Base-by-base conservation (phyloP, 1,284 basidiomycete species). In the Anthracocystis setariae region DNA sequence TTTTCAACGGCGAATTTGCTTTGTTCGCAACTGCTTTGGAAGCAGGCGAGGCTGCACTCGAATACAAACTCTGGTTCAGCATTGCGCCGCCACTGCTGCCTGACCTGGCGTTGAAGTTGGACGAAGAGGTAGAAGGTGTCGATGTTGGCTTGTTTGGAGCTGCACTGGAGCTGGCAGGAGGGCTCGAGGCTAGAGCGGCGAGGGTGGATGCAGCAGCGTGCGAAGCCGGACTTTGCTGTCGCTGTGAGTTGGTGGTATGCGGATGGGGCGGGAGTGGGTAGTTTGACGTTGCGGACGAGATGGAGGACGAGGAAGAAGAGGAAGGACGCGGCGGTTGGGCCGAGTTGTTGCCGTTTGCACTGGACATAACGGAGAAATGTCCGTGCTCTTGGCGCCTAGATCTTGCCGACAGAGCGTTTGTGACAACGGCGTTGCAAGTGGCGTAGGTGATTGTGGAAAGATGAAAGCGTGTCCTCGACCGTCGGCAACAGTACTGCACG, bases 151-250 rank as follows among this genome's bases (percentile, higher is more conserved):
- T 47, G 25, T 21, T 40, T 47, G 12, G 52, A 44, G n/a, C 8
- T 23, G 39, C 18, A n/a, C 44, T 60, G 2, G 43, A 43, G 33
- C 48, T 57, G 8, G 57, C 54, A 3, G 64, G 58, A 24, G 64
- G 64, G 29, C 58, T 61, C 10, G 64, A 61, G n/a, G 68, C 68
- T 4, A 71, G 50, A 3, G 62, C 53, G 8, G 68, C 68, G 5
- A 71, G 50, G 0, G 68, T 60, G 23, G 68, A 71, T 21, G 68
- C 68, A 8, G 68, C 68, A 42, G 68, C 68, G 39, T 71, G 68
- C 17, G 62, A 66, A 15, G 58, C 58, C 7, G 68, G 68, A 38
- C 68, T 71, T 32, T 66, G 62, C 23, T 59, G 54, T 0, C 68
- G 68, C 23, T 61, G 58, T 5, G 62, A 43, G 43, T 52, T 65